A percentile compares a stretch with the other conserved stretches of the same genome.
Evolutionary conservation across 208 protist genomes (phyloP).

Genomic region (Tritrichomonas foetus): DNA sequence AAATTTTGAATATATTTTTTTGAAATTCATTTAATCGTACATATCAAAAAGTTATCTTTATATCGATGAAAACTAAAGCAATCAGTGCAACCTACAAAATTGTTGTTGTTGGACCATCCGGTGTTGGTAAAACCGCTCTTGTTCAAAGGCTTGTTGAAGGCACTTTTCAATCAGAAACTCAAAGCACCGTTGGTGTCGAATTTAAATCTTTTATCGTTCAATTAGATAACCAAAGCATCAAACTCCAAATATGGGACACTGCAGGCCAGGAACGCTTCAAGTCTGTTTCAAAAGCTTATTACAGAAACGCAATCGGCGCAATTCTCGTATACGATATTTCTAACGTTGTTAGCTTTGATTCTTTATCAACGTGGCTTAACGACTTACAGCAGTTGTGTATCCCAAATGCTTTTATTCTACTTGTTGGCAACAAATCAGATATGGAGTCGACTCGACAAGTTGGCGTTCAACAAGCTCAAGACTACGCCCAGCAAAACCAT

Average conservation of each 20-base stretch:
- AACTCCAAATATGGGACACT: neutral
- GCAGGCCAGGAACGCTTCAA: neutral
- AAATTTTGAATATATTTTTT: too few relatives aligned
- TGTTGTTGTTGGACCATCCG: neutral
- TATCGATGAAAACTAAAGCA: too few relatives aligned
- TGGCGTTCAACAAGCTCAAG: neutral
- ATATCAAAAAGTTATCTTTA: too few relatives aligned
- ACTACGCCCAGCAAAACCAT: neutral
- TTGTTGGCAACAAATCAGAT: constrained; percentile 35
- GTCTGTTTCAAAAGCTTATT: neutral
- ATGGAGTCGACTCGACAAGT: neutral
- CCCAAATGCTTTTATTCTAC: neutral
- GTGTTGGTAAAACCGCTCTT: neutral
- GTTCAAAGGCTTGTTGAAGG: neutral
- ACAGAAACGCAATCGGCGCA: neutral
- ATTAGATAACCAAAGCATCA: neutral
- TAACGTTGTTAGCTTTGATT: neutral
- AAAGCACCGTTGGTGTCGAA: neutral
- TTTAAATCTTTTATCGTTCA: neutral
- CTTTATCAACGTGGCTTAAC: neutral
- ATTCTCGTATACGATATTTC: neutral
- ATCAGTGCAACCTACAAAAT: neutral
- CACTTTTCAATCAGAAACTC: neutral
- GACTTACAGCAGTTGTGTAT: neutral
- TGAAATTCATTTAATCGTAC: too few relatives aligned